Evolutionary conservation across 768 basidiomycete genomes (phyloP).

Genomic region (Lepiota brunneoincarnata): DNA sequence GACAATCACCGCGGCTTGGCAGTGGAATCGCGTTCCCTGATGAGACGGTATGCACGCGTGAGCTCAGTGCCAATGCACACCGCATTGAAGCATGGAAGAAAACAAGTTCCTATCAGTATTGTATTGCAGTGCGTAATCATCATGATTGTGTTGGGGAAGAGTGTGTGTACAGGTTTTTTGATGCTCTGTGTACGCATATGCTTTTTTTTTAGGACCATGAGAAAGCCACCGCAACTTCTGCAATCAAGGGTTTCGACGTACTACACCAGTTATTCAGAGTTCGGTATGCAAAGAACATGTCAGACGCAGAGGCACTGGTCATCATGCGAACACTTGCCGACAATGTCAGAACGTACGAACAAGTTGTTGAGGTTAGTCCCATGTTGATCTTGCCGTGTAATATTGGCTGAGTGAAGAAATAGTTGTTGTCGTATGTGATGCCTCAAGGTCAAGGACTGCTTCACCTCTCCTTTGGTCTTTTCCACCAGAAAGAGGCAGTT

Average conservation of each 20-base stretch:
- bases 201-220: conserved; percentile 60
- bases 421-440: conserved; percentile 75
- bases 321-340: conserved; percentile 77
- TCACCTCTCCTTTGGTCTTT: conserved; percentile 85
- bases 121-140: conserved; percentile 47
- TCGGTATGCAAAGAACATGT: conserved; percentile 66
- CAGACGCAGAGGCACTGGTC: conserved; percentile 67
- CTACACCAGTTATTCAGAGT: conserved; percentile 83
- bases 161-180: conserved; percentile 6
- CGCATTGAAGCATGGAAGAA: conserved; percentile 93
- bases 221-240: conserved; percentile 45
- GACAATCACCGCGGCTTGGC: conserved; percentile 56
- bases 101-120: conserved; percentile 78
- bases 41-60: conserved; percentile 60
- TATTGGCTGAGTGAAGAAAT: conserved; percentile 5
- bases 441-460: conserved; percentile 80
- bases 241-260: conserved; percentile 82
- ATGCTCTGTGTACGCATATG: conserved; percentile 10
- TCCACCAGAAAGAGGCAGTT: conserved; percentile 79
- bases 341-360: conserved; percentile 77
- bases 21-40: conserved; percentile 81
- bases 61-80: conserved; percentile 72
- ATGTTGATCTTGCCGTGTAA: neutral
- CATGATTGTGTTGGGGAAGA: neutral
- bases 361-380: conserved; percentile 75